Base-by-base conservation (phyloP, 441 rosid species). In the Melianthus villosus region DNA sequence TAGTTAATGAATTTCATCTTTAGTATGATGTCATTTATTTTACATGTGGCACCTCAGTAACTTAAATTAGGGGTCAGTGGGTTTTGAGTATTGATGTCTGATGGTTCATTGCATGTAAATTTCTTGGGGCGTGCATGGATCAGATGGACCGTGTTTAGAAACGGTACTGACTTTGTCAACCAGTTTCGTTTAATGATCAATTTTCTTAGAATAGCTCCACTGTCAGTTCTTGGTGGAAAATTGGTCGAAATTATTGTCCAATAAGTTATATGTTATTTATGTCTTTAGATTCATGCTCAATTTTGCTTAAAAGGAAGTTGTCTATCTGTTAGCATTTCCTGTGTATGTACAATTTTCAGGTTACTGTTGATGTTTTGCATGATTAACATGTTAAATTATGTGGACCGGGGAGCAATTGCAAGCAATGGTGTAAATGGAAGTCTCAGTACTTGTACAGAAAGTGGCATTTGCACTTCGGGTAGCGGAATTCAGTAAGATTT, bases 401-500 rank as follows among this genome's bases (percentile, higher is more conserved):
- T 89, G 39, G 97, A 89, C 64, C 77, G 97, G 34, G 97, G 97
- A 43, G 64, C 94, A 18, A 89, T 89, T 16, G 96, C 95, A 8
- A 89, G 97, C 62, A 89, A 89, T 48, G 97, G 97, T 52, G 79
- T 89, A 36, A 83, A 89, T 51, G 97, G 97, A 20, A 79, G 85
- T 50, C 71, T 28, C 17, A 53, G 50, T 43, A 57, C 69, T 9
- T 89, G 96, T 69, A 53, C 85, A 20, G 60, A 72, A 22, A 63
- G 48, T 53, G 82, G 87, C 9, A 73, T 67, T 33, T 89, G 97
- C 69, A 71, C 69, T 41, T 23, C 85, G 26, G 96, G 94, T 34
- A 68, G 60, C 15, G 97, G 97, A 54, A 84, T 89, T 51, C 97
- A 89, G 97, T 89, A 80, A 75, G 97, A 49, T 37, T 40, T 23